Evolutionary conservation across 2,329 filamentous ascomycete genomes (phyloP).

Genomic region (Verruconis gallopava): DNA sequence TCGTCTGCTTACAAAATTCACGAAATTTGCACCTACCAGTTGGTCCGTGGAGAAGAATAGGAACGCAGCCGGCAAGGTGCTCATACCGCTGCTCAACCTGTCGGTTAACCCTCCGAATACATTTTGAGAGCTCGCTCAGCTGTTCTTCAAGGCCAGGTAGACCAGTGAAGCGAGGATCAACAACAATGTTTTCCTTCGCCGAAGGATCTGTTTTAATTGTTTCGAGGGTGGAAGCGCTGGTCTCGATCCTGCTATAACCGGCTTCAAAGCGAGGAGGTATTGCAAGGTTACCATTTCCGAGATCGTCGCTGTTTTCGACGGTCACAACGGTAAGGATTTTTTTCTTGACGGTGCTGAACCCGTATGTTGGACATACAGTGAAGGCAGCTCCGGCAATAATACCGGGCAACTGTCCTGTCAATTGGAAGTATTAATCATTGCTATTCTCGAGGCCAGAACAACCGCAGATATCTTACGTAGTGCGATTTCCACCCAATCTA

Average conservation of each 20-base stretch:
- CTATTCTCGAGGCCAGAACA: too few relatives aligned
- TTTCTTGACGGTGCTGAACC: constrained; percentile 40
- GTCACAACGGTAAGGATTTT: constrained; percentile 48
- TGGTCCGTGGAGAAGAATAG: constrained; percentile 66
- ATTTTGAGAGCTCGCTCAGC: constrained; percentile 4
- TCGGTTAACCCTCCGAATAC: constrained; percentile 2
- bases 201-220: background rate
- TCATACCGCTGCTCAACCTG: background rate
- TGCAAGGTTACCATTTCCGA: constrained; percentile 10
- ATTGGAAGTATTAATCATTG: too few relatives aligned
- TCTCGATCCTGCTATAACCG: constrained; percentile 8
- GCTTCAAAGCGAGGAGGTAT: constrained; percentile 14
- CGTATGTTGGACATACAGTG: constrained; percentile 39
- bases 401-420: constrained; percentile 49
- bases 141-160: constrained; percentile 14
- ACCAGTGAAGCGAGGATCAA: constrained; percentile 33
- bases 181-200: background rate
- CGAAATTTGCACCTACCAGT: constrained; percentile 15
- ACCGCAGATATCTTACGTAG: constrained; percentile 11
- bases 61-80: constrained; percentile 20
- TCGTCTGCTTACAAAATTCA: constrained; percentile 41
- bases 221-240: background rate
- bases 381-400: constrained; percentile 59
- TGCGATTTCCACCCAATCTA: background rate
- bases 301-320: constrained; percentile 31